Base-by-base conservation (phyloP, 805 yeast genomes). In the Candida jianshihensis region DNA sequence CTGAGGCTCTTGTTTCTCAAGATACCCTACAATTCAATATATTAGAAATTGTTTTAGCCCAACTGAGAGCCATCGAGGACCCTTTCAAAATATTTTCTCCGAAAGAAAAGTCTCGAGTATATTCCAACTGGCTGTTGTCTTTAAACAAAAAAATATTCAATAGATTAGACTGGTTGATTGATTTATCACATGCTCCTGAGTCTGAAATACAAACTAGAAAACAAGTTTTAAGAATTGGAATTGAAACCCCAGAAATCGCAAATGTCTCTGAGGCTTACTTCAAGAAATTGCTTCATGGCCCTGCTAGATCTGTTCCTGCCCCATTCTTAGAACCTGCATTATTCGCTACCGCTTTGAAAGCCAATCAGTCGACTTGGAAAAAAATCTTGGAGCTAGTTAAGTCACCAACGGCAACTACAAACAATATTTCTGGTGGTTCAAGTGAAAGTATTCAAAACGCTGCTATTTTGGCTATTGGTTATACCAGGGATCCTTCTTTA, bases 391-490 rank as follows among this genome's bases (percentile, higher is more conserved):
- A 73, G 22, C 52, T 79, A 15, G 71, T 69, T 11, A 75, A 75
- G 42, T 66, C 67, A 38, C 64, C 78, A 6, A 63, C 68, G 30
- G 64, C 65, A 3, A 67, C 75, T 5, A 60, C 61, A 10, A 59
- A 57, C 10, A 52, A 59, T 38, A 41, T 58, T 12, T 40, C 43
- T 24, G 47, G 47, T n/a, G 49, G 54, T 6, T 37, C 47, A 2
- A 31, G 38, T 17, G 27, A 43, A 11, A 73, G 72, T 14, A 54
- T 80, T 19, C 81, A 78, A 51, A 68, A 74, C 4, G 63, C 69
- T 7, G 81, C 84, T 0, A 56, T 80, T 6, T 63, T 71, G 26
- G 65, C 81, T 4, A 54, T 81, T 14, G 75, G 81, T 0, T 78
- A 67, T 47, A 64, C 67, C 17, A 46, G 56, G 10, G 65, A 68